Evolutionary conservation across 2,329 filamentous ascomycete genomes (phyloP).

Genomic region (Paraconiothyrium sp.): DNA sequence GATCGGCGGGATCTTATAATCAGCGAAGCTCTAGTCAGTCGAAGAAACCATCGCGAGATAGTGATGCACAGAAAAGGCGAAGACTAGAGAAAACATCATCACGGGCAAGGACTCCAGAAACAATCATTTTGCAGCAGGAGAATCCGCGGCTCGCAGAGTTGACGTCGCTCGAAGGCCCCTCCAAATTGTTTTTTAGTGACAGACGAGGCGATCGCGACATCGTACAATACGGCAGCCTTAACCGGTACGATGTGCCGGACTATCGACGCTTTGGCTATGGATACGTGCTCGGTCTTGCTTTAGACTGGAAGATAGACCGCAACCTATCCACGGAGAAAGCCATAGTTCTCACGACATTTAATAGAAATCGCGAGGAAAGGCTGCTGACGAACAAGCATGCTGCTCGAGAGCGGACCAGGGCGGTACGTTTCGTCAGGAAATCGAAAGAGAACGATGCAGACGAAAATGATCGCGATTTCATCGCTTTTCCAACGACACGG

Average conservation of each 20-base stretch:
- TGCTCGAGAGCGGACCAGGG: conserved; percentile 35
- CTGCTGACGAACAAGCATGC: conserved; percentile 50
- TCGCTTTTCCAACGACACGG: conserved; percentile 31
- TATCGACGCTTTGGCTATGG: conserved; percentile 77
- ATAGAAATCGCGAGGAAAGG: conserved; percentile 57
- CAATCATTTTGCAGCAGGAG: neutral
- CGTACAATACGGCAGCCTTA: conserved; percentile 75
- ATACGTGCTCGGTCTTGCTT: conserved; percentile 72
- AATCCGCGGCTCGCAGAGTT: neutral
- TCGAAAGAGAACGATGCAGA: conserved; percentile 9
- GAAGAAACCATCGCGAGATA: neutral
- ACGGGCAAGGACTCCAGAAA: neutral
- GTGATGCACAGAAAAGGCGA: neutral
- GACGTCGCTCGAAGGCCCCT: conserved; percentile 15
- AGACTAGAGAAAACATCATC: conserved; percentile 1
- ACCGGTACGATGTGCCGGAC: conserved; percentile 74
- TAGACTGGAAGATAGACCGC: conserved; percentile 72
- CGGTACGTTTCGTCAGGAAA: conserved; percentile 36
- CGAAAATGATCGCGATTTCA: conserved; percentile 37
- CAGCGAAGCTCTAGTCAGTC: neutral
- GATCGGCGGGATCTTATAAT: neutral
- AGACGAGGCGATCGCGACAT: conserved; percentile 80
- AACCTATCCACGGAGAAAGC: conserved; percentile 65
- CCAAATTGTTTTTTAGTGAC: conserved; percentile 60
- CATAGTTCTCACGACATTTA: conserved; percentile 46